Base-by-base conservation (phyloP, 116 monocot genomes). In the Dioscorea cayenensis region DNA sequence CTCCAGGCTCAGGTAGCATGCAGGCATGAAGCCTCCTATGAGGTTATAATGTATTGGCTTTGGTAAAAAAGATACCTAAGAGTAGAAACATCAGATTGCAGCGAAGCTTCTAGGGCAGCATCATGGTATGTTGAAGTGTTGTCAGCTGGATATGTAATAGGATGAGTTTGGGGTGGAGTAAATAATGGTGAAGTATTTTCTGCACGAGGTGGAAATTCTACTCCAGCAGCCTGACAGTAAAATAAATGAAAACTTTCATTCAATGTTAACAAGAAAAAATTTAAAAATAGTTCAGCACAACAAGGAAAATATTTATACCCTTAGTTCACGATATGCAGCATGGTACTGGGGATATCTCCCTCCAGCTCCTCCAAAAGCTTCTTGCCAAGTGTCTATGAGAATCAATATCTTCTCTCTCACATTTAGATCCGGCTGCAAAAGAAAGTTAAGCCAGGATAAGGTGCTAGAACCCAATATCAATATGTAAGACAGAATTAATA, bases 371-470 rank as follows among this genome's bases (percentile, higher is more conserved):
- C 93, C 89, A 77, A 93, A 97, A 75, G 89, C 90, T 60, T 97
- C 90, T 93, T 97, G 93, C 97, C 97, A 97, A 71, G 88, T 81
- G 79, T 97, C 89, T 69, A 97, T 84, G 36, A 97, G 85, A 74
- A 75, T 73, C 79, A 97, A 78, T 80, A 93, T 91, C 79, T 93
- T 97, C 76, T 97, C 94, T 78, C 79, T 97, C 18, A 97, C 97
- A 83, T 73, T 83, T 58, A 93, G 78, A 67, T 91, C 99, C 80
- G 91, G 87, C 99, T 99, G 78, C 67, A 83, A 3, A 62, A 16
- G n/a, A 38, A 83, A 59, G 32, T 70, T 55, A 58, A 52, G 23
- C 4, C 37, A 21, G 51, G 3, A 28, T 58, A 27, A 62, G 10
- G 21, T 6, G 7, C 11, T 27, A 62, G 23, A 18, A 62, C 0